These are phyloP conservation scores for Yamadazyma olivae DNA, from an alignment of 805 yeast species.

Conservation along the genomic window DNA sequence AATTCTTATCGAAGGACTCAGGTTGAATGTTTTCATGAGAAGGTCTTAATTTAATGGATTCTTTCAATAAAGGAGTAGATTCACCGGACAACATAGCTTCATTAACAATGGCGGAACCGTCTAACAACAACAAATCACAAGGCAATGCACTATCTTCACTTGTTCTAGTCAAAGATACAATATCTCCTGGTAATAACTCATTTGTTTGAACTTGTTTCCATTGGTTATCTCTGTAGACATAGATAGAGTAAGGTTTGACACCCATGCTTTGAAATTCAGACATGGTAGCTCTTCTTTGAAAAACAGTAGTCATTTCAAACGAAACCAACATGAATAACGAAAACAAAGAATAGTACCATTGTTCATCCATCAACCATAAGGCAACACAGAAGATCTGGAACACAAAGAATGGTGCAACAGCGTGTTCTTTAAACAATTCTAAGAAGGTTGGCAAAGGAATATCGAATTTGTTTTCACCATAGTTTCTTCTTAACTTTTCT, in stretches of 20 bases:
- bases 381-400: constrained; percentile 96
- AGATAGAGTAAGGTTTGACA: constrained; percentile 81
- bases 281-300: constrained; percentile 93
- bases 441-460: constrained; percentile 91
- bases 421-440: constrained; percentile 94
- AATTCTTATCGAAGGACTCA: constrained; percentile 85
- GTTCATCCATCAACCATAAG: constrained; percentile 93
- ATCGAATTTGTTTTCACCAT: constrained; percentile 86
- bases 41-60: constrained; percentile 84
- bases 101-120: constrained; percentile 92
- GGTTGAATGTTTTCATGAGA: constrained; percentile 61
- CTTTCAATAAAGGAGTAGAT: constrained; percentile 94
- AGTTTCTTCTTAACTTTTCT: constrained; percentile 49
- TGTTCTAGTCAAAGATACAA: constrained; percentile 84
- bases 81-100: constrained; percentile 99
- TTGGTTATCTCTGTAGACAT: constrained; percentile 62
- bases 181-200: constrained; percentile 85
- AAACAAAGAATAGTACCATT: constrained; percentile 93
- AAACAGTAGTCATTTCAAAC: constrained; percentile 92
- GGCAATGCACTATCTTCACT: constrained; percentile 91
- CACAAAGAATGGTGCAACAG: constrained; percentile 96
- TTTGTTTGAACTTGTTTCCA: constrained; percentile 74
- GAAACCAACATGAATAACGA: constrained; percentile 88
- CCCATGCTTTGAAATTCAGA: constrained; percentile 97
- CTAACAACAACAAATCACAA: constrained; percentile 82